Percentiles rank a stretch among this genome's conserved stretches.
These are phyloP conservation scores for Syzygium syzygioides DNA, from an alignment of 441 rosid genomes.

Conservation along the genomic window DNA sequence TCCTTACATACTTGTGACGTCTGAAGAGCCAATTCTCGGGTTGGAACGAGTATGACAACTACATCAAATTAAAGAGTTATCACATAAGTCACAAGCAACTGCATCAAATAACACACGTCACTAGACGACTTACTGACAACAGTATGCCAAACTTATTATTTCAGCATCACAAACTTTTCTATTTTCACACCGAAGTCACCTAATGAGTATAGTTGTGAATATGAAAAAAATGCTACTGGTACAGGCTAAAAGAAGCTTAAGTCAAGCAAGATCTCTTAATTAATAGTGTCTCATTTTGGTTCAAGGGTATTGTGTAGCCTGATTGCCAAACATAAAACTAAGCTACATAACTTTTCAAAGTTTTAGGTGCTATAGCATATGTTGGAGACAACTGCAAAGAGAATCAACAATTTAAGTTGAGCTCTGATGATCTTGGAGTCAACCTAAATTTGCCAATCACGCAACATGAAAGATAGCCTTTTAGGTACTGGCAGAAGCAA, in stretches of 20 bases:
- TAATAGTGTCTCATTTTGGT: background rate
- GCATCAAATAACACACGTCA: background rate
- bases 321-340: background rate
- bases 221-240: background rate
- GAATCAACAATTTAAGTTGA: background rate
- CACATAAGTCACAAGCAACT: background rate
- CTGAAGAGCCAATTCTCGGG: constrained; percentile 95
- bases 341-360: background rate
- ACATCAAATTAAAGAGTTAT: constrained; percentile 15
- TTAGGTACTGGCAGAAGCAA: background rate
- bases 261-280: background rate
- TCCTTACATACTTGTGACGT: constrained; percentile 99
- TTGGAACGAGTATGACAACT: constrained; percentile 97
- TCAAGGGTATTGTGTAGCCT: background rate
- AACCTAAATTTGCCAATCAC: background rate
- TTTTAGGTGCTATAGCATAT: background rate
- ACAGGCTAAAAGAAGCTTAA: background rate
- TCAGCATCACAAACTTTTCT: background rate
- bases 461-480: background rate
- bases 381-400: background rate
- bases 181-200: background rate
- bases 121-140: background rate
- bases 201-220: background rate
- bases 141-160: background rate
- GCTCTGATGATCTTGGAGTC: background rate